Conservation (phyloP, 176 grass and related monocot species). For the Areca catechu region DNA sequence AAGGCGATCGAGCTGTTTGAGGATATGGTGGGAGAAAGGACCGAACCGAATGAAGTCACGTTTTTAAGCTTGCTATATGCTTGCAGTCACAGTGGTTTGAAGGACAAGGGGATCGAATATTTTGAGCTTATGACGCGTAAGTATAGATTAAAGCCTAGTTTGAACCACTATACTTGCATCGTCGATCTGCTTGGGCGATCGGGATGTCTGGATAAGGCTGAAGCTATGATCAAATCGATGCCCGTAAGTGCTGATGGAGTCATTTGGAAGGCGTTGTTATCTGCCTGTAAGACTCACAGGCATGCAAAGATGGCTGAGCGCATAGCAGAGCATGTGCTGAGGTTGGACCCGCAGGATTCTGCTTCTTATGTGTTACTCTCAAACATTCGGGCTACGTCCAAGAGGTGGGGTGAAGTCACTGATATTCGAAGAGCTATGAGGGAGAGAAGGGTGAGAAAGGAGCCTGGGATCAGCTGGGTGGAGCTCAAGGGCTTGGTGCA, state of each 20-base stretch:
- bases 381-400: conserved; percentile 49
- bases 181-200: conserved; percentile 65
- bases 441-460: conserved; percentile 52
- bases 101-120: conserved; percentile 36
- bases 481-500: conserved; percentile 59
- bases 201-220: conserved; percentile 39
- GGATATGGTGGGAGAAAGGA: conserved; percentile 29
- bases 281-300: conserved; percentile 57
- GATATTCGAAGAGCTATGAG: conserved; percentile 39
- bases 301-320: conserved; percentile 46
- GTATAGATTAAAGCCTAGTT: conserved; percentile 37
- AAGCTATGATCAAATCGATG: conserved; percentile 51
- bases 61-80: conserved; percentile 69
- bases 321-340: conserved; percentile 42
- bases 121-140: conserved; percentile 48
- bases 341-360: conserved; percentile 53
- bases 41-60: conserved; percentile 45
- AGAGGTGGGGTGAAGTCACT: conserved; percentile 45
- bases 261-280: conserved; percentile 71
- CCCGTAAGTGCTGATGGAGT: conserved; percentile 37
- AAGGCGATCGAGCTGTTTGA: conserved; percentile 41
- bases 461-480: conserved; percentile 66
- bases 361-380: conserved; percentile 59
- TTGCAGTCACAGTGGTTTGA: conserved; percentile 68
- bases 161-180: conserved; percentile 58